Conservation (phyloP, 2,329 filamentous ascomycete species). For the Colletotrichum abscissum region DNA sequence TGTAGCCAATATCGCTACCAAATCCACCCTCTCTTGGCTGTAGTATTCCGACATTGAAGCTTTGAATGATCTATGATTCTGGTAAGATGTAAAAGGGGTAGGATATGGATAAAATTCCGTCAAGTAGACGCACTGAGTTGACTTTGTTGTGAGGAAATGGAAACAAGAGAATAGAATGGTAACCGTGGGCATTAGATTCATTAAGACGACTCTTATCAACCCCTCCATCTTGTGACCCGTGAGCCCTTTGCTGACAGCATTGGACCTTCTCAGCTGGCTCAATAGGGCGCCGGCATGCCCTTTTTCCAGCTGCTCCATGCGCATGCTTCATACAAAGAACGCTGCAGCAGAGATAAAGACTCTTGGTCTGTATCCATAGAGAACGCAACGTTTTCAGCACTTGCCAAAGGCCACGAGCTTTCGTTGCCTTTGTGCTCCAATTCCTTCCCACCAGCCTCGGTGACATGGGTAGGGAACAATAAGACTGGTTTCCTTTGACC, state of each 20-base stretch:
- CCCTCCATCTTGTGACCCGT: not conserved
- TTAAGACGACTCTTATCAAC: not conserved
- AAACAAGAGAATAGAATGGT: not conserved
- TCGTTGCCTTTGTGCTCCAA: constrained; percentile 11
- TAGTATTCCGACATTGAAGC: not conserved
- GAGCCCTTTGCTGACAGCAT: not conserved
- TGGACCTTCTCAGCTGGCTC: not conserved
- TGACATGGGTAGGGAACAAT: not conserved
- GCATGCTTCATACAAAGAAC: constrained; percentile 9
- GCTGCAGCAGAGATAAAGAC: not conserved
- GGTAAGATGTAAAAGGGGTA: not conserved
- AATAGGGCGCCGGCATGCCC: not conserved
- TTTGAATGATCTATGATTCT: not conserved
- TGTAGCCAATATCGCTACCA: not conserved
- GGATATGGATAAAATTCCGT: not conserved
- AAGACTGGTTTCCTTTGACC: not conserved
- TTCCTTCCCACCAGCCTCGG: not conserved
- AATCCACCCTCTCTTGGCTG: not conserved
- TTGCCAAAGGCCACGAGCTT: not conserved
- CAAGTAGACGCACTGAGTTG: not conserved
- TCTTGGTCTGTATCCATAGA: not conserved
- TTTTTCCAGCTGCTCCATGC: not conserved
- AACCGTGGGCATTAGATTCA: not conserved
- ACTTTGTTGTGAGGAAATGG: not conserved
- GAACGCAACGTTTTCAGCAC: not conserved